phyloP scores from a whole-genome alignment of 2,329 filamentous ascomycete genomes.

The Apiospora aurea region DNA sequence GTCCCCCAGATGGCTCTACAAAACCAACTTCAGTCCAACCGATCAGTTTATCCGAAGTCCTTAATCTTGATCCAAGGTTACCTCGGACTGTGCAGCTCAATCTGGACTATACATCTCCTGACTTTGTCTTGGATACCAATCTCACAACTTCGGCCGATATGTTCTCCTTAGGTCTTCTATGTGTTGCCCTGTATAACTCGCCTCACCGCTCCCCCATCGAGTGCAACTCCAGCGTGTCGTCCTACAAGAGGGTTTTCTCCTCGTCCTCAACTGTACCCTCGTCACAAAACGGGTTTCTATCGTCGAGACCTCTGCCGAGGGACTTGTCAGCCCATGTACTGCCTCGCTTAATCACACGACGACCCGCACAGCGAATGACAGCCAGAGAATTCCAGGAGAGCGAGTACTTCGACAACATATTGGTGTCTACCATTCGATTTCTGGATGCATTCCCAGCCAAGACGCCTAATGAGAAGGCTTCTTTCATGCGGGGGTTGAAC shows the following conservation, averaged over 20 bases:
- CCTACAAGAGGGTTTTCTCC: slow-evolving; percentile 85
- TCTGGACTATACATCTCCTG: slow-evolving; percentile 91
- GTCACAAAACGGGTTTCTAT: slow-evolving; percentile 83
- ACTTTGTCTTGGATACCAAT: slow-evolving; percentile 92
- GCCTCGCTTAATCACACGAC: slow-evolving; percentile 83
- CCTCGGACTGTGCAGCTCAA: slow-evolving; percentile 86
- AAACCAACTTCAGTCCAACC: slow-evolving; percentile 79
- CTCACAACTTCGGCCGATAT: slow-evolving; percentile 86
- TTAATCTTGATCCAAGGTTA: slow-evolving; percentile 85
- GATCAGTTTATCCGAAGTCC: slow-evolving; percentile 81
- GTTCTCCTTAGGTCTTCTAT: slow-evolving; percentile 90
- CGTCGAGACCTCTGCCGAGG: slow-evolving; percentile 77
- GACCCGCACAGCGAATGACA: slow-evolving; percentile 86
- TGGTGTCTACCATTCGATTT: slow-evolving; percentile 96
- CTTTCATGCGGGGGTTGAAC: slow-evolving; percentile 88
- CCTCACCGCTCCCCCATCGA: slow-evolving; percentile 89
- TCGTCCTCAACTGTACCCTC: slow-evolving; percentile 82
- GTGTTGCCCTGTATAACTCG: slow-evolving; percentile 91
- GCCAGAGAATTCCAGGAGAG: slow-evolving; percentile 94
- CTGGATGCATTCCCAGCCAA: slow-evolving; percentile 91
- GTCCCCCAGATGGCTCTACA: slow-evolving; percentile 77
- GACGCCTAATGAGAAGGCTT: slow-evolving; percentile 86
- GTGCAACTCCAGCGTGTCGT: slow-evolving; percentile 78
- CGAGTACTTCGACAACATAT: slow-evolving; percentile 94
- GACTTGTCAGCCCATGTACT: slow-evolving; percentile 80